A percentile compares a stretch with the other conserved stretches of the same genome.
phyloP scores from a whole-genome alignment of 2,329 filamentous ascomycete genomes.

The Macrophomina phaseolina region DNA sequence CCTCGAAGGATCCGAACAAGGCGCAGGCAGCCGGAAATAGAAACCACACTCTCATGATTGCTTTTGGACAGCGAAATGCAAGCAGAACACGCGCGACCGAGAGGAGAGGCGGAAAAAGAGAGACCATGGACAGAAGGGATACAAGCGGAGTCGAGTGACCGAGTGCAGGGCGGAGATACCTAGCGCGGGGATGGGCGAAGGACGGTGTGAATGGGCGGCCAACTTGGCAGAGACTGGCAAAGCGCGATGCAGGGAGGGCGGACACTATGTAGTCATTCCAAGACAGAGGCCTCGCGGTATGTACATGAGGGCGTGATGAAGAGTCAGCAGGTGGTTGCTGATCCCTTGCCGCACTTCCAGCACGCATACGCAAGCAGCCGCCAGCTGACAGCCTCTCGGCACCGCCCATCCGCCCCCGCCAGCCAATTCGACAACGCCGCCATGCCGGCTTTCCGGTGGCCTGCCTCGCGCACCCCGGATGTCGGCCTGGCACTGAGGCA shows the following conservation, averaged over 20 bases:
- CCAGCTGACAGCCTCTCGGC: conserved; percentile 13
- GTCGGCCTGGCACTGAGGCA: neutral
- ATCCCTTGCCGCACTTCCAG: conserved; percentile 8
- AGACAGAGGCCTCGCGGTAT: neutral
- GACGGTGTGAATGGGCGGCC: too few species aligned
- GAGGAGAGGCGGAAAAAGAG: neutral
- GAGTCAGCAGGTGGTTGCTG: neutral
- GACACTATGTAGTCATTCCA: conserved; percentile 6
- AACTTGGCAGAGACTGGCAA: too few species aligned
- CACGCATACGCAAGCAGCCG: neutral
- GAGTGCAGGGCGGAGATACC: neutral
- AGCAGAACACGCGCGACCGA: too few species aligned
- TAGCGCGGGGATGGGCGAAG: neutral
- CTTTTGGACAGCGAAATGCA: neutral
- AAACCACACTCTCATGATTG: neutral
- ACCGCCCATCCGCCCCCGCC: neutral
- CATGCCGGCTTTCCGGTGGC: conserved; percentile 7
- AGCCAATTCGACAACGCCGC: neutral
- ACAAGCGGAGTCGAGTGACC: neutral
- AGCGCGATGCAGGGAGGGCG: neutral
- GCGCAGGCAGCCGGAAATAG: conserved; percentile 15
- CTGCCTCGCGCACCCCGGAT: neutral
- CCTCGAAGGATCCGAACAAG: conserved; percentile 8
- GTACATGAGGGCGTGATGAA: neutral
- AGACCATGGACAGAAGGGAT: neutral